phyloP scores from a whole-genome alignment of 345 rosid species.

The Lumnitzera littorea region DNA sequence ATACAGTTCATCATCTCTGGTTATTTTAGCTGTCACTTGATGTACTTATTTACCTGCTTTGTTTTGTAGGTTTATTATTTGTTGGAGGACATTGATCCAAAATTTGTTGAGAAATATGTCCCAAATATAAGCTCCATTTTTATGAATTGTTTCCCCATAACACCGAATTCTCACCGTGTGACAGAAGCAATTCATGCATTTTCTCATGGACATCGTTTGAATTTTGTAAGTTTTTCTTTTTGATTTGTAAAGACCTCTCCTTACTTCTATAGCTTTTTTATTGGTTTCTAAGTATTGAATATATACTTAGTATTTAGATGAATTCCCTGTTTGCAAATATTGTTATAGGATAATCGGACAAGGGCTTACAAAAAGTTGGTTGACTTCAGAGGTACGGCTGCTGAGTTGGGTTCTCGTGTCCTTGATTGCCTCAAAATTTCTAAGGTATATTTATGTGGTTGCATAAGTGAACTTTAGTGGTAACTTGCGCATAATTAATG shows the following conservation, averaged over 20 bases:
- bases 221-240: slow-evolving; percentile 46
- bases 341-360: slow-evolving; percentile 68
- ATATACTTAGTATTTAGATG: neutral
- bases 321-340: slow-evolving; percentile 1
- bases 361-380: slow-evolving; percentile 65
- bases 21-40: neutral
- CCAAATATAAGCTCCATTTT: slow-evolving; percentile 29
- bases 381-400: slow-evolving; percentile 54
- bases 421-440: slow-evolving; percentile 72
- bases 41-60: slow-evolving; percentile 5
- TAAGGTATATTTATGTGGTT: slow-evolving; percentile 41
- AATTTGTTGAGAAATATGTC: slow-evolving; percentile 40
- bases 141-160: slow-evolving; percentile 59
- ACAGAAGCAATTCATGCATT: slow-evolving; percentile 53
- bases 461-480: slow-evolving; percentile 4
- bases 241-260: slow-evolving; percentile 1
- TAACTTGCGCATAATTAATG: slow-evolving; percentile 4
- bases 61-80: slow-evolving; percentile 46
- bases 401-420: slow-evolving; percentile 66
- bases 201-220: slow-evolving; percentile 45
- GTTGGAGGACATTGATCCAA: slow-evolving; percentile 49
- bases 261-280: slow-evolving; percentile 5
- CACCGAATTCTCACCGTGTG: slow-evolving; percentile 85
- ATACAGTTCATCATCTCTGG: too few species aligned
- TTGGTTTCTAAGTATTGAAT: slow-evolving; percentile 1